Evolutionary conservation across 371 early-diverging fungal species (phyloP), one percentile per base, ranked within the genome.

Genomic region (Mucor saturninus): DNA sequence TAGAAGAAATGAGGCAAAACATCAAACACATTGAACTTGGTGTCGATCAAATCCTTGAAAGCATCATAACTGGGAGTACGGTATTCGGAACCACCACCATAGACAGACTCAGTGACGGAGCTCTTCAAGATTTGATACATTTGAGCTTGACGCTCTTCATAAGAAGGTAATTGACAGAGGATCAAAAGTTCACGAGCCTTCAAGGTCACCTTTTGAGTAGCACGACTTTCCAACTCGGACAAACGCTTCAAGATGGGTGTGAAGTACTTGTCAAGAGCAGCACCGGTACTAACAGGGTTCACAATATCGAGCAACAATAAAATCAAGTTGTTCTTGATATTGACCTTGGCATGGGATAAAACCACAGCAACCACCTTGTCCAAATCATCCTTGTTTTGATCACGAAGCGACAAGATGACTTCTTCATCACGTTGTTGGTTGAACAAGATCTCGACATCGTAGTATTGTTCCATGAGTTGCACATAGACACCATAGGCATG

Each of bases 21-120:
- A 70, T 98, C 99, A 70, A 96, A 88, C 57, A 98, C 95, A 43
- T 95, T 90, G 85, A 95, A 94, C 74, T 95, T 94, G 71, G 95
- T 93, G 42, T 92, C 92, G 65, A 98, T 87, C 64, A 98, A 77
- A 70, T 94, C 91, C 76, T 93, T 90, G 69, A 98, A 86, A 11
- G 90, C 85, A 52, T 92, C 93, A 66, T 88, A 90, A 81, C 83
- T 89, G 58, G 90, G 91, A 38, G 89, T 82, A 68, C 92, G 92
- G 65, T 79, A 86, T 71, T 89, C 90, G 38, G 80, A 77, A 13
- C 80, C 83, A 57, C 84, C 88, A 69, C 93, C 92, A 64, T 92
- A 90, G 38, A 89, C 86, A 52, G 83, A 88, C 68, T 93, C 93
- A 15, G 89, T 91, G 30, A 94, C 90, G 9, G 94, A 89, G 39